These are phyloP conservation scores for Apiospora arundinis DNA, from an alignment of 2,329 filamentous ascomycete species.

Conservation along the genomic window DNA sequence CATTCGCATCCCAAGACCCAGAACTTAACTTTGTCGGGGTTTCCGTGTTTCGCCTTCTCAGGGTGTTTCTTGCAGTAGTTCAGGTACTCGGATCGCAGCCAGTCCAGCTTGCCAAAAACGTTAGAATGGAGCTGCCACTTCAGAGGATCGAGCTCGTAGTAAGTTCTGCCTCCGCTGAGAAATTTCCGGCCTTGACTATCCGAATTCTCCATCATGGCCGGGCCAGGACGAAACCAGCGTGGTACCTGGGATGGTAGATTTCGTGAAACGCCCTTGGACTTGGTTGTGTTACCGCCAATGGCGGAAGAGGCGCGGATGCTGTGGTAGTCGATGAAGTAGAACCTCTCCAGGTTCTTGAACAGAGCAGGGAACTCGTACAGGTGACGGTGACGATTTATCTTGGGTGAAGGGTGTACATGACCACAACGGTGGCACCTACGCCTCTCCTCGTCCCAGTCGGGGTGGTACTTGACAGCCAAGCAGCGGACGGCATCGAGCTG, in stretches of 20 bases:
- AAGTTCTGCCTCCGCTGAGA: conserved; percentile 37
- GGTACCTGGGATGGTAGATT: neutral
- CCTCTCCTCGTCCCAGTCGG: conserved; percentile 46
- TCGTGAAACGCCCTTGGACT: neutral
- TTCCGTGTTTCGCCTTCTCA: conserved; percentile 36
- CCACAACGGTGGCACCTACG: conserved; percentile 44
- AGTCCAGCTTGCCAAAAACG: conserved; percentile 44
- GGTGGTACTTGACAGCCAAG: conserved; percentile 50
- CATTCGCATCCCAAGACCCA: conserved; percentile 51
- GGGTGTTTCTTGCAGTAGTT: conserved; percentile 42
- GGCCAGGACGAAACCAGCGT: neutral
- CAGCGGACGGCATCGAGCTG: conserved; percentile 43
- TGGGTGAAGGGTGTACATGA: conserved; percentile 37
- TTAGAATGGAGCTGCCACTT: conserved; percentile 45
- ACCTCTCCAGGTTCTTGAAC: conserved; percentile 48
- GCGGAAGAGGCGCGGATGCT: conserved; percentile 36
- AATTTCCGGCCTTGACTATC: conserved; percentile 30
- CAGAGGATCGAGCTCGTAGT: conserved; percentile 42
- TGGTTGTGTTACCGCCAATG: too few species aligned
- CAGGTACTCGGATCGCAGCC: conserved; percentile 47
- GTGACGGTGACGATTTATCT: conserved; percentile 45
- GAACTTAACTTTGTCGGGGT: conserved; percentile 47
- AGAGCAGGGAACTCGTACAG: conserved; percentile 52
- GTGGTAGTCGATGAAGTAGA: conserved; percentile 53
- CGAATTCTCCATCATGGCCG: neutral